Percentiles rank a stretch among this genome's conserved stretches.
These are phyloP conservation scores for Rhizopogon hawkerae DNA, from an alignment of 1,284 basidiomycete genomes.

Conservation along the genomic window DNA sequence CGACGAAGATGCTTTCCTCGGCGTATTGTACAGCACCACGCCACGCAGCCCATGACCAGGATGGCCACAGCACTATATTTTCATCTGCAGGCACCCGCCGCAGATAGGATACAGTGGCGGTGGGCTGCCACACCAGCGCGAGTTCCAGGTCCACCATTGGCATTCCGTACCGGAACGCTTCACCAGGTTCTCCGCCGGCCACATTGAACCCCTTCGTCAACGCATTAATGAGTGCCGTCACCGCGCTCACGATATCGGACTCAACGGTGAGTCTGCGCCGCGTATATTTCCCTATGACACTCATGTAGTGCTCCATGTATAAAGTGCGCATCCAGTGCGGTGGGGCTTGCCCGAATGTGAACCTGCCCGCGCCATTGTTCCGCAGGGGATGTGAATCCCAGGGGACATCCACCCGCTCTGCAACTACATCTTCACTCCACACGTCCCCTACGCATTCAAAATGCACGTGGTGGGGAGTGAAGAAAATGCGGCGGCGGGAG, in stretches of 20 bases:
- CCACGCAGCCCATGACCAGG: slow-evolving; percentile 21
- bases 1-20: slow-evolving; percentile 3
- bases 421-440: slow-evolving; percentile 4
- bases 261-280: slow-evolving; percentile 4
- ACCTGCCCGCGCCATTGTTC: neutral
- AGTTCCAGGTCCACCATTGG: slow-evolving; percentile 4
- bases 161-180: slow-evolving; percentile 9
- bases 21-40: slow-evolving; percentile 14
- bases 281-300: neutral
- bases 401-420: neutral
- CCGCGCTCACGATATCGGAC: slow-evolving; percentile 4
- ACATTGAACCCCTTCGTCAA: neutral
- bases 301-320: neutral
- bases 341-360: neutral
- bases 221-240: slow-evolving; percentile 2
- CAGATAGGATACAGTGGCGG: neutral
- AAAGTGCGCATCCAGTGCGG: neutral
- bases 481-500: slow-evolving; percentile 16
- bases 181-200: neutral
- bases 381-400: slow-evolving; percentile 7
- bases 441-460: neutral
- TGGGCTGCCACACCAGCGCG: slow-evolving; percentile 4
- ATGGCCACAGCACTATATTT: slow-evolving; percentile 11
- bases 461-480: slow-evolving; percentile 1
- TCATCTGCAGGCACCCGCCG: slow-evolving; percentile 3